These are phyloP conservation scores for Psilocybe cyanescens DNA, from an alignment of 768 basidiomycete species.

Conservation along the genomic window DNA sequence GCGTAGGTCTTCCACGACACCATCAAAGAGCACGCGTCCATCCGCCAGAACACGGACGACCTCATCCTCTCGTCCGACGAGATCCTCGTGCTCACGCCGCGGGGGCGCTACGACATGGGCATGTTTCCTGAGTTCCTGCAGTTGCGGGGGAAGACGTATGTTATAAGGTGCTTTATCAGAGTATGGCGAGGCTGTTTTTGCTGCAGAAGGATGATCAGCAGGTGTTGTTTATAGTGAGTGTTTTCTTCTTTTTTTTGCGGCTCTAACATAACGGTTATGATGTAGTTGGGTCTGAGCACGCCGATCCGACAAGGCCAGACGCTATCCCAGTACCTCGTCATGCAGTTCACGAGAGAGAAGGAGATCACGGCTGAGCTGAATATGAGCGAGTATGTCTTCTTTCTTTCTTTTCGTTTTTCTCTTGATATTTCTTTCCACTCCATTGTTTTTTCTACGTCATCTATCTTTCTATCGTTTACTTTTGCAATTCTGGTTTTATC, in stretches of 20 bases:
- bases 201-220: constrained; percentile 97
- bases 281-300: constrained; percentile 84
- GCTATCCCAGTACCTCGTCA: constrained; percentile 95
- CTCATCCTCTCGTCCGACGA: constrained; percentile 95
- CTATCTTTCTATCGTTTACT: too few relatives aligned
- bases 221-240: constrained; percentile 88
- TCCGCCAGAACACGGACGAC: constrained; percentile 86
- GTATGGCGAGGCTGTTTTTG: constrained; percentile 87
- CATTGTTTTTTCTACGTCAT: too few relatives aligned
- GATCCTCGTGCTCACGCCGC: constrained; percentile 91
- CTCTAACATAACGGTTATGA: neutral
- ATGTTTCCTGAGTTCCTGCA: constrained; percentile 96
- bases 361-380: constrained; percentile 96
- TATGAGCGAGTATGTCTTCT: constrained; percentile 76
- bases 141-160: constrained; percentile 97
- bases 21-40: constrained; percentile 95
- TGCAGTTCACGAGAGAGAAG: constrained; percentile 97
- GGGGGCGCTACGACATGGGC: constrained; percentile 97
- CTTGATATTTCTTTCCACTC: too few relatives aligned
- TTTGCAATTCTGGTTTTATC: too few relatives aligned
- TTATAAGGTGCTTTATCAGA: constrained; percentile 93
- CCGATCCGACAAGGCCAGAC: constrained; percentile 99
- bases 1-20: constrained; percentile 97
- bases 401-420: too few relatives aligned
- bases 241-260: neutral